Evolutionary conservation across 805 yeast genomes (phyloP).

Genomic region (Lipomyces chichibuensis): DNA sequence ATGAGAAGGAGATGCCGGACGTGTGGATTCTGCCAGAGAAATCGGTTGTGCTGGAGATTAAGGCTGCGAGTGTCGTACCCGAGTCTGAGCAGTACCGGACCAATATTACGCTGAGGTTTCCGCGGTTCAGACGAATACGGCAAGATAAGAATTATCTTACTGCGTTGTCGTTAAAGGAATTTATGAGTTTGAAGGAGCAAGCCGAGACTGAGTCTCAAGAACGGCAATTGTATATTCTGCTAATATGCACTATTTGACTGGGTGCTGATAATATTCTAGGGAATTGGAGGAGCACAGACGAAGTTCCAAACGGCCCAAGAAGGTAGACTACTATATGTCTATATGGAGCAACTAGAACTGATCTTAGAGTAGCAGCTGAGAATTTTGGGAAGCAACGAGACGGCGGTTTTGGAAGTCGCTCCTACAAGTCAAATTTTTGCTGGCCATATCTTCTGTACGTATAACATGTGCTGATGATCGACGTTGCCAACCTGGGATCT

Average conservation of each 20-base stretch:
- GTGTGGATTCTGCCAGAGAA: constrained; percentile 80
- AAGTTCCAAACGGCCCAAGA: constrained; percentile 13
- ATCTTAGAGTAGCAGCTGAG: constrained; percentile 3
- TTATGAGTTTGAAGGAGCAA: constrained; percentile 33
- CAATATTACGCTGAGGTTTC: constrained; percentile 73
- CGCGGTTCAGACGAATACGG: constrained; percentile 69
- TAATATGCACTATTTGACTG: not conserved
- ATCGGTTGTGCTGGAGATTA: constrained; percentile 79
- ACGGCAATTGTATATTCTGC: constrained; percentile 44
- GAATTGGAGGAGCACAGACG: constrained; percentile 21
- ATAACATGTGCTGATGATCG: not conserved
- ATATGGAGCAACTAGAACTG: not conserved
- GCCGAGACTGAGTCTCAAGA: constrained; percentile 41
- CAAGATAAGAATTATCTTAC: constrained; percentile 62
- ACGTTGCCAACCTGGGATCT: not conserved
- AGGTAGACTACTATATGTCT: not conserved
- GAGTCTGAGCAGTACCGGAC: constrained; percentile 58
- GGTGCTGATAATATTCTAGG: not conserved
- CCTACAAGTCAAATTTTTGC: constrained; percentile 15
- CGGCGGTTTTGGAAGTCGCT: not conserved
- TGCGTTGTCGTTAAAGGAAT: constrained; percentile 29
- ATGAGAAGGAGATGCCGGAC: constrained; percentile 54
- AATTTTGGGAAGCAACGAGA: constrained; percentile 8
- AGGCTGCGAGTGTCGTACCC: constrained; percentile 70
- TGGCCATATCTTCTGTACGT: constrained; percentile 20